Evolutionary conservation across 108 stramenopile species (phyloP).

Genomic region (Pseudonitzschia multiseries): DNA sequence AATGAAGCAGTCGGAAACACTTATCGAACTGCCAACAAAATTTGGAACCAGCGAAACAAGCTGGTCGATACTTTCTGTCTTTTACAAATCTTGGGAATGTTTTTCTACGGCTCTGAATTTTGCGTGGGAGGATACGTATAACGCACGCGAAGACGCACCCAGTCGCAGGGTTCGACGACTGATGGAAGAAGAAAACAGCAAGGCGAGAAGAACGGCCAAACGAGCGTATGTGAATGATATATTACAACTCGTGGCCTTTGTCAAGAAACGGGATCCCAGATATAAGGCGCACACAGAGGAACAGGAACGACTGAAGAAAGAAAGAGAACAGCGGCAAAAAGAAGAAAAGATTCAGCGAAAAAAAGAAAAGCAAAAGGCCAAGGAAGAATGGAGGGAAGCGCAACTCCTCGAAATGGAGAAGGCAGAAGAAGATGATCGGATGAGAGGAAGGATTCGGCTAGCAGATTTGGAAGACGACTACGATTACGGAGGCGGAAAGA

Average conservation of each 20-base stretch:
- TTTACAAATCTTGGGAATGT: conserved; percentile 84
- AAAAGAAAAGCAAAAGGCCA: conserved; percentile 48
- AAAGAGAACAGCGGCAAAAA: conserved; percentile 49
- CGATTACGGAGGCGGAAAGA: conserved; percentile 72
- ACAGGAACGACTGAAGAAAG: conserved; percentile 48
- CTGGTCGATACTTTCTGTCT: conserved; percentile 56
- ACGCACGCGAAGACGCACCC: conserved; percentile 66
- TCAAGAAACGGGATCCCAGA: conserved; percentile 86
- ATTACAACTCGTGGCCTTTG: conserved; percentile 70
- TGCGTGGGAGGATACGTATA: conserved; percentile 86
- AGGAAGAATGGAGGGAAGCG: conserved; percentile 69
- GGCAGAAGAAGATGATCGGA: conserved; percentile 72
- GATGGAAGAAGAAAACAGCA: conserved; percentile 89
- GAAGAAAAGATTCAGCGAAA: conserved; percentile 55
- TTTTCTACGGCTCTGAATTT: conserved; percentile 67
- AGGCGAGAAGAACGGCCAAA: conserved; percentile 69
- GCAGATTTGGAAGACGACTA: conserved; percentile 87
- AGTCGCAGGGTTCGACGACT: conserved; percentile 72
- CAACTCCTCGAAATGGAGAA: conserved; percentile 59
- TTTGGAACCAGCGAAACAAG: conserved; percentile 61
- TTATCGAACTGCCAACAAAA: conserved; percentile 48
- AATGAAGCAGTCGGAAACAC: conserved; percentile 36
- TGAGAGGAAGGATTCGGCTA: conserved; percentile 77
- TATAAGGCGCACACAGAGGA: conserved; percentile 51
- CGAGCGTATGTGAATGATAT: conserved; percentile 74